Evolutionary conservation across 129 eudicot species (phyloP), one percentile per base, ranked within the genome.

Genomic region (Pittosporum tobira): DNA sequence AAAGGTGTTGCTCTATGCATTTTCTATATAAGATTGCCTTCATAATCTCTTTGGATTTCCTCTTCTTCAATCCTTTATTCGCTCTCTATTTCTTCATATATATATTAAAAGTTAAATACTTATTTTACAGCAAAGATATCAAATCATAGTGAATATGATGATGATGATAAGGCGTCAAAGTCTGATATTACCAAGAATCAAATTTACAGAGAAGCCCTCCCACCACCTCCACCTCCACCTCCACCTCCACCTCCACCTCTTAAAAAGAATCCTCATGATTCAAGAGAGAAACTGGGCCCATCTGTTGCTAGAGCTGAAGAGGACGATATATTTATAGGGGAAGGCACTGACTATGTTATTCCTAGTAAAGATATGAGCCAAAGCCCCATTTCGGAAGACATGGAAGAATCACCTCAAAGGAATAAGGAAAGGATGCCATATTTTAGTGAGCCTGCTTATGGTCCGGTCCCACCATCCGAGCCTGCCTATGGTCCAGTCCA

Each of bases 391-490:
- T 86, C 89, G 22, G 96, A 91, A 72, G 90, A 91, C 72, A 91
- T 91, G 98, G 96, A 91, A 76, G 98, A 91, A 77, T 91, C 98
- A 67, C 98, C 98, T 3, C 77, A n/a, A n/a, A n/a, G 78, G 31
- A 76, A 67, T 55, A 91, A 83, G 77, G 94, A 83, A 36, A 70
- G 67, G 68, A 43, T 62, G 40, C 48, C 84, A 27, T 83, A 83
- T 67, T 83, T 80, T 55, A 64, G 62, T 54, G 95, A 83, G 48
- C 96, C 96, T 58, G 77, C 77, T 28, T 91, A 83, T 61, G 98
- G 98, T 34, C 98, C 98, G 7, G 94, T 81, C 48, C 90, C 85
- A 38, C 96, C 95, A 14, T 63, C 98, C 51, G 79, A 85, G 58
- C 96, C 96, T 53, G 69, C 78, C 34, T 91, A 83, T 66, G 98